Percentiles rank a stretch among this genome's conserved stretches.
Conservation (phyloP, 805 yeast genomes). For the Pichia exigua region DNA sequence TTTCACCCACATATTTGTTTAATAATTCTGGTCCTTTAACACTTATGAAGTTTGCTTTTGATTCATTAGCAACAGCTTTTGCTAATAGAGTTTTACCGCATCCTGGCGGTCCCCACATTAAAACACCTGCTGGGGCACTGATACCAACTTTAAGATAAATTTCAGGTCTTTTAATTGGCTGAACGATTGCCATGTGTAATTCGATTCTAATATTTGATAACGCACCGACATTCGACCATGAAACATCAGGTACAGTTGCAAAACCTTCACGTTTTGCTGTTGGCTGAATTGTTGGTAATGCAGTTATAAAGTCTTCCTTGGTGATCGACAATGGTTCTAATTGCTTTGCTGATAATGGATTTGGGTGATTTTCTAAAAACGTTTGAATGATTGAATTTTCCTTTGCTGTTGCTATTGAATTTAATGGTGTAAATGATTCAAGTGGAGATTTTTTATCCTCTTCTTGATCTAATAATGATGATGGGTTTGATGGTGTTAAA, state of each 20-base stretch:
- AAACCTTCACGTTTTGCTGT: constrained; percentile 97
- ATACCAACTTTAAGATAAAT: constrained; percentile 86
- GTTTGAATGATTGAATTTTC: constrained; percentile 55
- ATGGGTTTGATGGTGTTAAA: constrained; percentile 5
- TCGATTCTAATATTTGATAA: constrained; percentile 73
- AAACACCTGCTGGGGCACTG: constrained; percentile 92
- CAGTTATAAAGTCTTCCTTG: constrained; percentile 71
- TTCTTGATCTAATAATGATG: neutral
- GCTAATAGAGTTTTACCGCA: constrained; percentile 96
- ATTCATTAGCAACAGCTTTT: constrained; percentile 96
- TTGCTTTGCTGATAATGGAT: constrained; percentile 69
- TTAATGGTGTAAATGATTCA: neutral
- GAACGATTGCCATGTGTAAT: constrained; percentile 94
- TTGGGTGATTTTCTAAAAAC: constrained; percentile 68
- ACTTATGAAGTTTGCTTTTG: constrained; percentile 91
- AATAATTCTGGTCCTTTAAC: constrained; percentile 95
- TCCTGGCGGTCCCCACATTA: constrained; percentile 99
- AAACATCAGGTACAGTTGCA: constrained; percentile 96
- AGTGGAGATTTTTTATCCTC: neutral
- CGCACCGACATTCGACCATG: constrained; percentile 95
- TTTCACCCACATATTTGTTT: constrained; percentile 93
- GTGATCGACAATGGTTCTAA: constrained; percentile 68
- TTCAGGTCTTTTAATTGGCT: constrained; percentile 91
- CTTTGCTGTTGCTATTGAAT: neutral
- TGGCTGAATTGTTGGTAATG: constrained; percentile 91